Conservation (phyloP, 2,329 filamentous ascomycete genomes). For the Balansia obtecta region DNA sequence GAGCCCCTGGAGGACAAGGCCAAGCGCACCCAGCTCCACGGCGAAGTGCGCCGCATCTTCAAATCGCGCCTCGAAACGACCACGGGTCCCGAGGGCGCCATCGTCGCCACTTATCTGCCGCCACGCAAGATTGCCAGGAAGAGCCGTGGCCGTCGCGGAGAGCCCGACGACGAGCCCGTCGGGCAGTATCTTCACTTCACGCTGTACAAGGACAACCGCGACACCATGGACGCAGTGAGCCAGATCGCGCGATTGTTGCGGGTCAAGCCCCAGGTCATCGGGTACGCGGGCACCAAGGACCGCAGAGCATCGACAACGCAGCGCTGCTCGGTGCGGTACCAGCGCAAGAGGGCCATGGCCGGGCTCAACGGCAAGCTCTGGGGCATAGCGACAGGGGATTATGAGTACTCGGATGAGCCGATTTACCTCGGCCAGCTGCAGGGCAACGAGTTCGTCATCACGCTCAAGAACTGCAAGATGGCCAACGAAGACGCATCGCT, state of each 20-base stretch:
- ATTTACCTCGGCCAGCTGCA: slow-evolving; percentile 72
- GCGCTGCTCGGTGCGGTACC: slow-evolving; percentile 52
- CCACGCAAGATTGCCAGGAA: slow-evolving; percentile 23
- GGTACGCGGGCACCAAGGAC: slow-evolving; percentile 78
- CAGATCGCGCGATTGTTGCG: slow-evolving; percentile 65
- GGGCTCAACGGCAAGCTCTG: slow-evolving; percentile 50
- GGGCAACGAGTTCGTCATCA: slow-evolving; percentile 90
- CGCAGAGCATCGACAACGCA: slow-evolving; percentile 77
- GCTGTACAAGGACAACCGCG: slow-evolving; percentile 92
- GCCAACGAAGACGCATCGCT: slow-evolving; percentile 20
- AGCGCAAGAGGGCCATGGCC: slow-evolving; percentile 46
- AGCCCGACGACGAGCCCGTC: slow-evolving; percentile 23
- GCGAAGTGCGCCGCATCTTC: slow-evolving; percentile 67
- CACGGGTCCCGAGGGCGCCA: slow-evolving; percentile 45
- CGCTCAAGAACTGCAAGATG: slow-evolving; percentile 72
- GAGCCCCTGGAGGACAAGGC: slow-evolving; percentile 31
- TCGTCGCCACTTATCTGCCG: slow-evolving; percentile 54
- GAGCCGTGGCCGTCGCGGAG: slow-evolving; percentile 14
- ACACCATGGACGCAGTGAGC: slow-evolving; percentile 82
- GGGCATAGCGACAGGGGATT: slow-evolving; percentile 64
- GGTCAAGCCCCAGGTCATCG: slow-evolving; percentile 62
- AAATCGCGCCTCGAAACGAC: slow-evolving; percentile 63
- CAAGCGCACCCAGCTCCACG: slow-evolving; percentile 36
- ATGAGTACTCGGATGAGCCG: slow-evolving; percentile 57
- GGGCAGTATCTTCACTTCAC: slow-evolving; percentile 83